Percentiles rank a stretch among this genome's conserved stretches.
Conservation (phyloP, 2,329 filamentous ascomycete genomes). For the Calonectria hawksworthii region DNA sequence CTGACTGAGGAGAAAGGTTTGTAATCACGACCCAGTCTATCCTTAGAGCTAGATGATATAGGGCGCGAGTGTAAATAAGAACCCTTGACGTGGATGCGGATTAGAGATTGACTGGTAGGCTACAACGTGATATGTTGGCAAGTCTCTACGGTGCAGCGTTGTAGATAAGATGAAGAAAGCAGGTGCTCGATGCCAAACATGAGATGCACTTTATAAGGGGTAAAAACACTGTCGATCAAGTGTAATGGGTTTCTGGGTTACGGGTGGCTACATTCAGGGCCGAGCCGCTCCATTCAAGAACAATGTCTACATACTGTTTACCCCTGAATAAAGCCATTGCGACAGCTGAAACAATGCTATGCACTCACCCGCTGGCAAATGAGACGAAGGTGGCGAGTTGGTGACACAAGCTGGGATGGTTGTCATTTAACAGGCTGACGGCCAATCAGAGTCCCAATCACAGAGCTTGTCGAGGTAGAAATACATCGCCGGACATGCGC, state of each 20-base stretch:
- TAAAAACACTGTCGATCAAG: background rate
- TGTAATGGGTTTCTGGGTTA: background rate
- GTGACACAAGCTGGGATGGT: background rate
- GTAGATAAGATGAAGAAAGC: too few species aligned
- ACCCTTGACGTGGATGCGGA: background rate
- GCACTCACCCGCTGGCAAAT: background rate
- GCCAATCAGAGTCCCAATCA: background rate
- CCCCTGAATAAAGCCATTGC: background rate
- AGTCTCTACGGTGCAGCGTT: background rate
- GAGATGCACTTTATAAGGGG: background rate
- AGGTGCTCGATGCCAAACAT: too few species aligned
- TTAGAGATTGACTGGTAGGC: background rate
- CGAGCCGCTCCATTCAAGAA: background rate
- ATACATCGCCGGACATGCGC: background rate
- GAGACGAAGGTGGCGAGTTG: too few species aligned
- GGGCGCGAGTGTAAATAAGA: background rate
- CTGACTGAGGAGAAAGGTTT: background rate
- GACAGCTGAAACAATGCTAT: background rate
- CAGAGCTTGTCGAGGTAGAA: background rate
- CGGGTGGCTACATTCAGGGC: background rate
- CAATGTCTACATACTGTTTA: background rate
- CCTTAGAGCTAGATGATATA: background rate
- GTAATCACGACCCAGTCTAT: background rate
- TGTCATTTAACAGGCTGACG: too few species aligned
- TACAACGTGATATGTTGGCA: background rate